Evolutionary conservation across 2,329 filamentous ascomycete genomes (phyloP).

Genomic region (Pseudocercospora cruenta): DNA sequence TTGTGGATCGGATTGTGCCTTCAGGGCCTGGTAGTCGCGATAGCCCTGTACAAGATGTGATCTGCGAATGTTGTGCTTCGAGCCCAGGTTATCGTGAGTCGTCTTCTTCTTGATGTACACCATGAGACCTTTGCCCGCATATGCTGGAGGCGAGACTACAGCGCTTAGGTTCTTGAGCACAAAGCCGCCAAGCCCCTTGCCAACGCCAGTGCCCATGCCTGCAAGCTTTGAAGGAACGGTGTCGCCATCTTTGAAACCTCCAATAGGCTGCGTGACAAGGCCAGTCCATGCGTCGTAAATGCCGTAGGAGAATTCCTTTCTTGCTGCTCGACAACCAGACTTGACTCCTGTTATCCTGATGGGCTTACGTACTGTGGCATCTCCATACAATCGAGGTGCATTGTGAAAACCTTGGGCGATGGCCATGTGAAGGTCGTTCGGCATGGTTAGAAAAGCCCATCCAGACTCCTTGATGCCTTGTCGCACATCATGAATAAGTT

Average conservation of each 20-base stretch:
- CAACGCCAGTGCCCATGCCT: constrained; percentile 62
- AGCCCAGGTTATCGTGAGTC: constrained; percentile 31
- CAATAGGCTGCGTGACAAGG: constrained; percentile 75
- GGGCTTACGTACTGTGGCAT: constrained; percentile 74
- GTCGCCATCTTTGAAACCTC: constrained; percentile 63
- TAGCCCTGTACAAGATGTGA: constrained; percentile 39
- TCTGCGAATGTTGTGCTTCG: constrained; percentile 34
- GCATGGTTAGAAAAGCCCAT: constrained; percentile 73
- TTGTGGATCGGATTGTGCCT: constrained; percentile 18
- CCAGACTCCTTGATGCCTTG: constrained; percentile 74
- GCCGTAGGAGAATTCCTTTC: constrained; percentile 63
- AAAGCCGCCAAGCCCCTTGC: constrained; percentile 80
- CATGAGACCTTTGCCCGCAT: constrained; percentile 80
- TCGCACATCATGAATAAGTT: constrained; percentile 62
- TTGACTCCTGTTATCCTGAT: constrained; percentile 77
- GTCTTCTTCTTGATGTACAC: constrained; percentile 69
- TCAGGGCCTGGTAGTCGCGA: constrained; percentile 34
- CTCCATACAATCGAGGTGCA: constrained; percentile 80
- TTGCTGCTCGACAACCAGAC: constrained; percentile 74
- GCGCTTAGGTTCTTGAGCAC: constrained; percentile 80
- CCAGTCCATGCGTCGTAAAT: constrained; percentile 82
- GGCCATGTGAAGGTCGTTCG: constrained; percentile 82
- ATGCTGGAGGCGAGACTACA: constrained; percentile 68
- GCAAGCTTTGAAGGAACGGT: constrained; percentile 34
- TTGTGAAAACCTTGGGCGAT: constrained; percentile 87